A percentile compares a stretch with the other conserved stretches of the same genome.
These are phyloP conservation scores for Penicillium parvum DNA, from an alignment of 495 filamentous ascomycete genomes.

Conservation along the genomic window DNA sequence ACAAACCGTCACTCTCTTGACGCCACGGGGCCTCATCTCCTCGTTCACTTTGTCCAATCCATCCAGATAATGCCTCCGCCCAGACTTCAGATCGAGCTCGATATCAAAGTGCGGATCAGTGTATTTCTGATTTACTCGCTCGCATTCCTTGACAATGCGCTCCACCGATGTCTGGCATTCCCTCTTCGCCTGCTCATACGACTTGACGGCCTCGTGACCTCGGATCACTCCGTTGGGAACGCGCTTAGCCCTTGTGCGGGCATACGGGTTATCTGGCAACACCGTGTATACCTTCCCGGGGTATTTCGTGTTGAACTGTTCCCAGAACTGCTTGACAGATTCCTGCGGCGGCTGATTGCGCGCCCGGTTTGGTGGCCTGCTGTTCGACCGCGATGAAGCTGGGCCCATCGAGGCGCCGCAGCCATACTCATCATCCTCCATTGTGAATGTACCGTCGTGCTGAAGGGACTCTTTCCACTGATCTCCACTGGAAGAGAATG, in stretches of 20 bases:
- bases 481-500: no score
- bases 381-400: constrained; percentile 38
- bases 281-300: constrained; percentile 62
- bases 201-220: constrained; percentile 53
- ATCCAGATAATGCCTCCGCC: constrained; percentile 57
- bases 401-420: constrained; percentile 24
- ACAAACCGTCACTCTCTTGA: constrained; percentile 59
- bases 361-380: constrained; percentile 40
- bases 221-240: constrained; percentile 48
- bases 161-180: constrained; percentile 71
- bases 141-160: constrained; percentile 78
- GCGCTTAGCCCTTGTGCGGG: constrained; percentile 55
- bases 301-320: constrained; percentile 63
- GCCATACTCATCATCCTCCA: constrained; percentile 36
- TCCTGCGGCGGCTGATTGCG: constrained; percentile 62
- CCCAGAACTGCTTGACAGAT: constrained; percentile 73
- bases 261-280: constrained; percentile 69
- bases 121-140: constrained; percentile 84
- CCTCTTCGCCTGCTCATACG: constrained; percentile 67
- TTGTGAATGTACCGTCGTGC: constrained; percentile 1
- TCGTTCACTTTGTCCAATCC: constrained; percentile 45
- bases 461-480: background rate
- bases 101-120: constrained; percentile 87
- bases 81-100: constrained; percentile 68
- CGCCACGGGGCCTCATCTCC: constrained; percentile 51